Evolutionary conservation across 768 basidiomycete species (phyloP).

Genomic region (Atractiella rhizophila): DNA sequence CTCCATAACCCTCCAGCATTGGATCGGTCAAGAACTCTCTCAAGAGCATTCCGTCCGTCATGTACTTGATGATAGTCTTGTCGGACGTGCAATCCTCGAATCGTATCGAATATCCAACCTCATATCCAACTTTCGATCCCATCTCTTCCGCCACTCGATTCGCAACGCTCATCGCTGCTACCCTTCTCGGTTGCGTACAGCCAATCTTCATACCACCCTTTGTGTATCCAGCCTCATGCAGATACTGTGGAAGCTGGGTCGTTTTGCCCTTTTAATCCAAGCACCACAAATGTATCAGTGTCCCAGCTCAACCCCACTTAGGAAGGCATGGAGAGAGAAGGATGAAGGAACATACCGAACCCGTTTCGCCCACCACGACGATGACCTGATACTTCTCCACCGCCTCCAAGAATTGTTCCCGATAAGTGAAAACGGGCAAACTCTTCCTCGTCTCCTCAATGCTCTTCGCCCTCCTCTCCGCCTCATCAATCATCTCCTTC

Average conservation of each 20-base stretch:
- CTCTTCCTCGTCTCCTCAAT: constrained; percentile 88
- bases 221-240: constrained; percentile 92
- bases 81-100: constrained; percentile 99
- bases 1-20: constrained; percentile 78
- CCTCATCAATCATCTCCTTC: no score
- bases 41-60: constrained; percentile 98
- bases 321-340: no score
- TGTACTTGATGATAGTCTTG: constrained; percentile 95
- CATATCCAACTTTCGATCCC: constrained; percentile 86
- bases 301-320: no score
- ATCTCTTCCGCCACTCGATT: constrained; percentile 98
- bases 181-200: constrained; percentile 92
- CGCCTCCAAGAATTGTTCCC: constrained; percentile 65
- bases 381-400: constrained; percentile 78
- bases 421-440: constrained; percentile 70
- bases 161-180: constrained; percentile 97
- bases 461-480: no score
- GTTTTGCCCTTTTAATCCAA: no score
- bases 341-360: no score
- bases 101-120: constrained; percentile 98
- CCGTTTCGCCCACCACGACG: constrained; percentile 93
- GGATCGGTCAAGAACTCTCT: constrained; percentile 95
- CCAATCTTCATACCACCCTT: constrained; percentile 64
- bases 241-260: constrained; percentile 89
- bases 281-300: no score